Conservation (phyloP, 345 rosid genomes). For the Salix dunnii region DNA sequence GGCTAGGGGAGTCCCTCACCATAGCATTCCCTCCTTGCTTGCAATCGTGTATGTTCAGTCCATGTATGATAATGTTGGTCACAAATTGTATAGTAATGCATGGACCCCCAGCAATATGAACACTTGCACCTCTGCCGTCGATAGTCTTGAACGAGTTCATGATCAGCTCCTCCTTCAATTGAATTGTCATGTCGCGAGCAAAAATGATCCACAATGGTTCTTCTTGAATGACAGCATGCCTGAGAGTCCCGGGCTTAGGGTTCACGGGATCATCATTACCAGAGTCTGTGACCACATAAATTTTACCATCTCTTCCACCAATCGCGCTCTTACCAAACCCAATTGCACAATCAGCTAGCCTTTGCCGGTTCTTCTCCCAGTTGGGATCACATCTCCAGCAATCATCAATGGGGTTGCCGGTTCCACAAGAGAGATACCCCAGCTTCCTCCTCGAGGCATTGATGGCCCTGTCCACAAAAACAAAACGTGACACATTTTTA, state of each 20-base stretch:
- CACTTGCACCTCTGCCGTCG: constrained; percentile 32
- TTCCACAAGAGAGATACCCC: constrained; percentile 28
- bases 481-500: not conserved
- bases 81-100: constrained; percentile 30
- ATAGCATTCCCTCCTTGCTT: constrained; percentile 31
- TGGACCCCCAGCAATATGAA: constrained; percentile 26
- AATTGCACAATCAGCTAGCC: constrained; percentile 26
- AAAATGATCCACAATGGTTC: constrained; percentile 35
- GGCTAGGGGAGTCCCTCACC: constrained; percentile 29
- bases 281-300: constrained; percentile 28
- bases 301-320: constrained; percentile 26
- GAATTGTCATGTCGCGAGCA: constrained; percentile 24
- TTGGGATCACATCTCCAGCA: constrained; percentile 32
- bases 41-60: constrained; percentile 27
- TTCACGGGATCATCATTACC: constrained; percentile 20
- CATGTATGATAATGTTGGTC: constrained; percentile 31
- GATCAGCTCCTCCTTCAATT: constrained; percentile 26
- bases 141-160: constrained; percentile 33
- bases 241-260: constrained; percentile 27
- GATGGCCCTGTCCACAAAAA: constrained; percentile 17
- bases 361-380: constrained; percentile 31
- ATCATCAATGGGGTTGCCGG: constrained; percentile 27
- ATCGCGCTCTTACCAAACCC: constrained; percentile 32
- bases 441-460: constrained; percentile 27
- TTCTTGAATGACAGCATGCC: constrained; percentile 29